Evolutionary conservation across 164 flowering plant species (phyloP), one percentile per base, ranked within the genome.

Genomic region (Nymphaea thermarum): DNA sequence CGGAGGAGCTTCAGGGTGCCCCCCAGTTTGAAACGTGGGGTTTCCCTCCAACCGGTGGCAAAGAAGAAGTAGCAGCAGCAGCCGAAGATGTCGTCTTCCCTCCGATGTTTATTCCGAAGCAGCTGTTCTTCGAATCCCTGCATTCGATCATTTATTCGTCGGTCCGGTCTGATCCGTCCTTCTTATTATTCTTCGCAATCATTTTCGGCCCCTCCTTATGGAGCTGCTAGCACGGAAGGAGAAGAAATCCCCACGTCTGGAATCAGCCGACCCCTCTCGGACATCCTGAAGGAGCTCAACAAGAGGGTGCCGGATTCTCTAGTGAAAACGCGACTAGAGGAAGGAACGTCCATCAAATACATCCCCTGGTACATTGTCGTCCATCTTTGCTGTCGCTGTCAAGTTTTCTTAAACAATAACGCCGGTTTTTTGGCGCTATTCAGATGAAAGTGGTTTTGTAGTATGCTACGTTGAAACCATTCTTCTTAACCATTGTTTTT

Each of bases 281-380:
- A 86, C 64, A 81, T 91, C 60, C 90, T 91, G 68, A 86, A 80
- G 65, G 87, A 89, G 66, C 88, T 93, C 63, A 87, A 77, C 80
- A 85, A 87, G 77, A 84, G 71, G 70, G 86, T 93, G 67, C 98
- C 98, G 3, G 93, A 90, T 68, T 68, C 89, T 6, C 77, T 89
- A 70, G 63, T 93, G 75, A 78, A 72, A 59, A 63, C 61, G 36
- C 97, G 98, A 12, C 15, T 44, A 2, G 92, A 89, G 72, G 79
- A 79, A 62, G 96, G 90, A 7, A 80, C 82, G 71, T 47, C 87
- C 70, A 16, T 79, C 71, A 86, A 81, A 80, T 91, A 93, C 75
- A 76, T 93, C 42, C 97, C 96, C 43, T 93, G 98, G 98, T 87
- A 72, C 16, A 8, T 61, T n/a, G n/a, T 61, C 42, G 36, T 36